Evolutionary conservation across 805 yeast species (phyloP).

Genomic region (Yarrowia alimentaria): DNA sequence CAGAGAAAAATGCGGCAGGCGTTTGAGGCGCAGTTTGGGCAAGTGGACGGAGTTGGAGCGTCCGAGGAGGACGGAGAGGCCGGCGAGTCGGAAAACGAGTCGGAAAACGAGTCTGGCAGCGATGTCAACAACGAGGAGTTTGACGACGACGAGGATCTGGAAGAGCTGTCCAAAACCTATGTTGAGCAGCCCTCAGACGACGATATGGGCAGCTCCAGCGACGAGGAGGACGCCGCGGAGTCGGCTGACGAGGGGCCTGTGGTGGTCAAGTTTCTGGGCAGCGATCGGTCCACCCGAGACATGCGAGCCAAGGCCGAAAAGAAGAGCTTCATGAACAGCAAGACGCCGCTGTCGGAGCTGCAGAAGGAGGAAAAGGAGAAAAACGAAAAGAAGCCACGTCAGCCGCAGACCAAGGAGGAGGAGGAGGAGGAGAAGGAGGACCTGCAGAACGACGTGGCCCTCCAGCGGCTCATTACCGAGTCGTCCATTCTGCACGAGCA

Average conservation of each 20-base stretch:
- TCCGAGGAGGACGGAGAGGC: conserved; percentile 18
- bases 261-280: conserved; percentile 40
- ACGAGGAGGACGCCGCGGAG: background rate
- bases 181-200: conserved; percentile 32
- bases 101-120: conserved; percentile 25
- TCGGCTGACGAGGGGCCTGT: conserved; percentile 34
- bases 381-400: background rate
- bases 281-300: conserved; percentile 32
- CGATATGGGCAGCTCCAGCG: conserved; percentile 27
- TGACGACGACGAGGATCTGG: conserved; percentile 32
- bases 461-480: conserved; percentile 65
- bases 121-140: conserved; percentile 33
- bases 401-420: conserved; percentile 23
- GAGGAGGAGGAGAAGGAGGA: conserved; percentile 47
- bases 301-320: conserved; percentile 33
- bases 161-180: conserved; percentile 19
- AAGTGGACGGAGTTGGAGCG: conserved; percentile 18
- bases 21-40: conserved; percentile 41
- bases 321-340: conserved; percentile 36
- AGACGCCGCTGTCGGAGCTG: conserved; percentile 10
- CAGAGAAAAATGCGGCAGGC: conserved; percentile 33
- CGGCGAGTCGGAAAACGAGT: conserved; percentile 1
- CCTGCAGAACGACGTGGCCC: conserved; percentile 62
- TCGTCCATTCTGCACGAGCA: conserved; percentile 54
- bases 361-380: conserved; percentile 8